Conservation (phyloP, 352 stramenopile genomes). For the Phytopythium delawarense region DNA sequence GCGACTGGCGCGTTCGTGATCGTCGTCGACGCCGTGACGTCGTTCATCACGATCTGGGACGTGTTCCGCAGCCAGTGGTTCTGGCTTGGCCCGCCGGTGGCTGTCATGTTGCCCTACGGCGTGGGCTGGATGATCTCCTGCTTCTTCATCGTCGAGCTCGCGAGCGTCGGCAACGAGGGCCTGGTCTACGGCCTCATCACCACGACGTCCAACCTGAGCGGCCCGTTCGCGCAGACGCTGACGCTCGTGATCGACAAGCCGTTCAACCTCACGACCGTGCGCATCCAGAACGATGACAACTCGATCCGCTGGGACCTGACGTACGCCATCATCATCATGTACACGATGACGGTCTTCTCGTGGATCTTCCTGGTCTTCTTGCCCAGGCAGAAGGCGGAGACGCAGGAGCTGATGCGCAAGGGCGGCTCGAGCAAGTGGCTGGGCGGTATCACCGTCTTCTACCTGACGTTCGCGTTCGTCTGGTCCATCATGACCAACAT, state of each 20-base stretch:
- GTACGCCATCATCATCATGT: slow-evolving; percentile 20
- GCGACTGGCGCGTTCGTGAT: slow-evolving; percentile 9
- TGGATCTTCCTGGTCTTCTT: slow-evolving; percentile 22
- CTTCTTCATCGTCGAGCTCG: slow-evolving; percentile 20
- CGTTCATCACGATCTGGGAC: slow-evolving; percentile 20
- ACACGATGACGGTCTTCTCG: slow-evolving; percentile 14
- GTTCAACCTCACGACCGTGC: slow-evolving; percentile 20
- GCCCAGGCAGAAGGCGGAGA: slow-evolving; percentile 22
- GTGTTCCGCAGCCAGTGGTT: slow-evolving; percentile 17
- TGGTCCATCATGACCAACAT: slow-evolving; percentile 8
- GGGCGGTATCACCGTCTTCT: slow-evolving; percentile 18
- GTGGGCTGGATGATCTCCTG: slow-evolving; percentile 23
- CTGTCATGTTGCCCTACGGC: not conserved
- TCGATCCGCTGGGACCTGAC: slow-evolving; percentile 18
- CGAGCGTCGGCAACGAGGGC: slow-evolving; percentile 23
- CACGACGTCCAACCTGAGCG: slow-evolving; percentile 32
- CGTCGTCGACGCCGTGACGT: slow-evolving; percentile 5
- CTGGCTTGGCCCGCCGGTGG: slow-evolving; percentile 4
- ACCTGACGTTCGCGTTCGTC: slow-evolving; percentile 13
- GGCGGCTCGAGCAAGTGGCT: slow-evolving; percentile 19
- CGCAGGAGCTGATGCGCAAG: slow-evolving; percentile 12
- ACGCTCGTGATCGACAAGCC: not conserved
- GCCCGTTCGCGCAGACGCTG: slow-evolving; percentile 34
- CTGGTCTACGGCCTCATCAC: slow-evolving; percentile 26
- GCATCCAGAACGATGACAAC: slow-evolving; percentile 20